Conservation (phyloP, 345 rosid genomes). For the Pistacia vera region DNA sequence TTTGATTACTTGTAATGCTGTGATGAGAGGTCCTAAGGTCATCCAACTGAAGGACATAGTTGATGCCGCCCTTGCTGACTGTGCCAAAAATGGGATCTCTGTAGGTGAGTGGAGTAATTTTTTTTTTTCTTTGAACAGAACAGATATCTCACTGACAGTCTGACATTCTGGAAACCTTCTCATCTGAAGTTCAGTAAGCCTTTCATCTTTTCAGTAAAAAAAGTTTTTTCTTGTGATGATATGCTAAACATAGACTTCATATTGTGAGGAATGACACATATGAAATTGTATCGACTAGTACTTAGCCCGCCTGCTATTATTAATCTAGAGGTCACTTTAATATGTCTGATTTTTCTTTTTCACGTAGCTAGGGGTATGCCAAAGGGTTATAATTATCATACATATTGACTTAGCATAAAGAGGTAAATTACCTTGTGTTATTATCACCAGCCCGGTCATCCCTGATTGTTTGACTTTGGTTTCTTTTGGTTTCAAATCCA, state of each 20-base stretch:
- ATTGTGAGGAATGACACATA: neutral
- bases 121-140: slow-evolving; percentile 6
- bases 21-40: slow-evolving; percentile 88
- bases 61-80: slow-evolving; percentile 73
- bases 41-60: slow-evolving; percentile 90
- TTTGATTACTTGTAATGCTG: slow-evolving; percentile 92
- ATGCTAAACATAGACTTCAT: neutral
- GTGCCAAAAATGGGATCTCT: slow-evolving; percentile 66
- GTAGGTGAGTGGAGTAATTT: slow-evolving; percentile 54
- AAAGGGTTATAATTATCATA: neutral
- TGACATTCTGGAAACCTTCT: neutral
- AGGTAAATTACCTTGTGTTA: neutral
- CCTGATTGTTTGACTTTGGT: neutral
- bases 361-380: neutral
- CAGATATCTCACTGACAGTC: neutral
- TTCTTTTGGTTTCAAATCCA: neutral
- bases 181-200: neutral
- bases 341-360: neutral
- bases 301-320: neutral
- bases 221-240: neutral
- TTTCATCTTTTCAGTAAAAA: neutral
- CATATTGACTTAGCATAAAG: neutral
- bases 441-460: neutral
- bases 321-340: neutral
- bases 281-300: neutral